Conservation (phyloP, 768 basidiomycete species). For the Boletus tomentosulus region DNA sequence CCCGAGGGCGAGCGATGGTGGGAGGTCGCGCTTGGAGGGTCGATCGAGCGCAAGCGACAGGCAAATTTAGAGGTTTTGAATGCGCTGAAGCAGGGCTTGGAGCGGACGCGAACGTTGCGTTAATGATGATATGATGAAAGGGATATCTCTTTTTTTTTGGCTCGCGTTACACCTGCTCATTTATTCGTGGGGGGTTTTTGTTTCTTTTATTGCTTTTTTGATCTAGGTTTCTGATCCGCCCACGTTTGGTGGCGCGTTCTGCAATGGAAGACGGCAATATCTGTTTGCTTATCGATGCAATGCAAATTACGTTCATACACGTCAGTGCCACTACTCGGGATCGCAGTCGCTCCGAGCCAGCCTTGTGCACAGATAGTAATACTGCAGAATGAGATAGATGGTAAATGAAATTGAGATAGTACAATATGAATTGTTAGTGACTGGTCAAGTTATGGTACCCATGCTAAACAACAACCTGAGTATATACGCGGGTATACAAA, state of each 20-base stretch:
- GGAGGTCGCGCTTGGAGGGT: conserved; percentile 53
- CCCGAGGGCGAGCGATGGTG: conserved; percentile 63
- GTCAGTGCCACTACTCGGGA: background rate
- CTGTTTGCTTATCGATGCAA: background rate
- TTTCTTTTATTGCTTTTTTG: background rate
- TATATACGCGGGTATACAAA: background rate
- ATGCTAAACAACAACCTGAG: background rate
- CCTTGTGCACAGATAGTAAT: background rate
- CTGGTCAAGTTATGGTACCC: background rate
- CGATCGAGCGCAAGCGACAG: conserved; percentile 37
- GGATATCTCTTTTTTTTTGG: background rate
- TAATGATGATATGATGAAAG: background rate
- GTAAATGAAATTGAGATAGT: background rate
- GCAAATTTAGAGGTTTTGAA: conserved; percentile 25
- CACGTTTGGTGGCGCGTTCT: background rate
- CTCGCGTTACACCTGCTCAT: background rate
- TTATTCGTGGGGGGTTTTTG: background rate
- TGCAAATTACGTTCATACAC: background rate
- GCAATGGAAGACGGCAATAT: background rate
- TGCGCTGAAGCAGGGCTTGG: conserved; percentile 20
- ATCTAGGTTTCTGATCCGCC: background rate
- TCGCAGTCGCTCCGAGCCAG: background rate
- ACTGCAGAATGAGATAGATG: background rate
- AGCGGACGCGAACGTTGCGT: conserved; percentile 12
- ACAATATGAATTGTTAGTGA: background rate